Conservation (phyloP, 441 rosid species). For the Mallotus repandus region DNA sequence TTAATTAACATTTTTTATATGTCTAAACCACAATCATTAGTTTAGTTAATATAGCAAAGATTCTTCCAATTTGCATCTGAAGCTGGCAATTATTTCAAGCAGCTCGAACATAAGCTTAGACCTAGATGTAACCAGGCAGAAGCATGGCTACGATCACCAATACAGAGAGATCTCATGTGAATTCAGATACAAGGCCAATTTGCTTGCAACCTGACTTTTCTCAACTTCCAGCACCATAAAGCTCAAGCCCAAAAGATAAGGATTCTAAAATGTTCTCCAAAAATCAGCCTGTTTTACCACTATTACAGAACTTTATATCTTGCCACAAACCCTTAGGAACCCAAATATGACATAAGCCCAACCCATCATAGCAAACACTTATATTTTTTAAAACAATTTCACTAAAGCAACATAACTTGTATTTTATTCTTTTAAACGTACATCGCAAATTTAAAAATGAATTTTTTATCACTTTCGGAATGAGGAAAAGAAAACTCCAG, state of each 20-base stretch:
- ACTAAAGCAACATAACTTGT: not conserved
- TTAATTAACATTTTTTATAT: not conserved
- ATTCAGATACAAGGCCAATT: not conserved
- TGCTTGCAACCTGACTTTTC: not conserved
- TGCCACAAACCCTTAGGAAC: not conserved
- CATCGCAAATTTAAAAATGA: no score
- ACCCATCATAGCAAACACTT: not conserved
- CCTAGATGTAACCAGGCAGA: not conserved
- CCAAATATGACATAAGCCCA: constrained; percentile 7
- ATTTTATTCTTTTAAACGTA: no score
- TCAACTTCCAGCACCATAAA: not conserved
- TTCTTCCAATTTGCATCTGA: not conserved
- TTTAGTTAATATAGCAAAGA: not conserved
- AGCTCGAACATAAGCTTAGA: not conserved
- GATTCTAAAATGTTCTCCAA: not conserved
- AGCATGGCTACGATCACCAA: not conserved
- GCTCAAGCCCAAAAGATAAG: not conserved
- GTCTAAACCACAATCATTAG: not conserved
- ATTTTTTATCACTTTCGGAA: not conserved
- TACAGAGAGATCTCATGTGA: not conserved
- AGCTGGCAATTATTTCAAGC: not conserved
- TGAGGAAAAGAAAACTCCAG: not conserved
- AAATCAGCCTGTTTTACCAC: not conserved
- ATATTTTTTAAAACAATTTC: not conserved
- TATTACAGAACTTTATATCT: not conserved